Percentiles rank a stretch among this genome's conserved stretches.
Evolutionary conservation across 768 basidiomycete species (phyloP).

Genomic region (Trametes cingulata): DNA sequence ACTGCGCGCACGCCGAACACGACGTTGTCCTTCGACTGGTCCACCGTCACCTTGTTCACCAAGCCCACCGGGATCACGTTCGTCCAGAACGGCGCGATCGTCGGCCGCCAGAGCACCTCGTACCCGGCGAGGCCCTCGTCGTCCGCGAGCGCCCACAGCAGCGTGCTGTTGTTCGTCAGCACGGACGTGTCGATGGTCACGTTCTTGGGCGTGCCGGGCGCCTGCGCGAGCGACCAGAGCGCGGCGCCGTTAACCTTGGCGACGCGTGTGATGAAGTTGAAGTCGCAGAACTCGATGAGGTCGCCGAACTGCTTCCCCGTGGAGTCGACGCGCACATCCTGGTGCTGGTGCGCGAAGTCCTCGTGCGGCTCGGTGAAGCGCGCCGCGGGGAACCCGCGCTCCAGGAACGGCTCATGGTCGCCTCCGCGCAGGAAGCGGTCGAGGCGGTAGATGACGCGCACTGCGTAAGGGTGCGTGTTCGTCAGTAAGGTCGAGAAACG

Average conservation of each 20-base stretch:
- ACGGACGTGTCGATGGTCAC: slow-evolving; percentile 47
- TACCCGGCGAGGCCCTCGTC: slow-evolving; percentile 44
- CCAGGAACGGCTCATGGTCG: slow-evolving; percentile 53
- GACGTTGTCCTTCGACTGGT: slow-evolving; percentile 53
- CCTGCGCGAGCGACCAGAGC: slow-evolving; percentile 56
- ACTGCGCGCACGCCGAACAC: slow-evolving; percentile 50
- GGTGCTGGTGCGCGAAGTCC: slow-evolving; percentile 60
- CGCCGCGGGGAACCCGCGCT: slow-evolving; percentile 51
- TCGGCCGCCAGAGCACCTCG: slow-evolving; percentile 53
- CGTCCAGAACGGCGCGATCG: slow-evolving; percentile 49
- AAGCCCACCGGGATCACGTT: slow-evolving; percentile 51
- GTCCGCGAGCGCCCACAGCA: slow-evolving; percentile 46
- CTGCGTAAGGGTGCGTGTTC: slow-evolving; percentile 29
- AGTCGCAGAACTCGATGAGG: slow-evolving; percentile 53
- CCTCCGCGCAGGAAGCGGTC: slow-evolving; percentile 60
- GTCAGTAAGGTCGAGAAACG: too few relatives aligned
- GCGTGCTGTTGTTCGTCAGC: slow-evolving; percentile 56
- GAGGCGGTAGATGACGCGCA: slow-evolving; percentile 51
- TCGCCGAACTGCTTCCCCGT: slow-evolving; percentile 59
- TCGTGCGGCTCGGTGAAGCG: slow-evolving; percentile 60
- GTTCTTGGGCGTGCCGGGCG: slow-evolving; percentile 53
- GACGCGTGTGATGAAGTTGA: slow-evolving; percentile 52
- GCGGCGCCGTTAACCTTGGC: slow-evolving; percentile 53
- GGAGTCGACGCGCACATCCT: slow-evolving; percentile 49
- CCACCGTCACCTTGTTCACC: slow-evolving; percentile 41